Evolutionary conservation across 352 stramenopile species (phyloP), one percentile per base, ranked within the genome.

Genomic region (Albugo candida): DNA sequence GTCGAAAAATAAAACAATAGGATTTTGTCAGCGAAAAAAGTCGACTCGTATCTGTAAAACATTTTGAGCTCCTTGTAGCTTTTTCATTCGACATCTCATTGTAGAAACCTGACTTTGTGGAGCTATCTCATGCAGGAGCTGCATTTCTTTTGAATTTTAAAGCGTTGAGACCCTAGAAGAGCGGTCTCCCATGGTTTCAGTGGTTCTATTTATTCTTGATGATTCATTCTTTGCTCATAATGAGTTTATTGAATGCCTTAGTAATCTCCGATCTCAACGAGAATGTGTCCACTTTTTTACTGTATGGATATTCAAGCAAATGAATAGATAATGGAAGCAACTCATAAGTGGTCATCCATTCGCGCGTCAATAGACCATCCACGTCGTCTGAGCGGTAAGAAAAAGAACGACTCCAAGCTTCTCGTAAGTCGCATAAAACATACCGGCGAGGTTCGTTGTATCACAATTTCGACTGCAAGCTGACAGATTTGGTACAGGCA

Each of bases 301-400:
- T 12, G 13, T 10, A 36, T 38, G 17, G 18, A 19, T 54, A 16
- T 47, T 19, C 1, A 27, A 19, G 8, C 8, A 8, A 49, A 27
- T 6, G 14, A 35, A 2, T 49, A 79, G 66, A 61, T 82, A 42
- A 65, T 54, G 2, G 48, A 48, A 16, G 73, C 70, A 0, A 67
- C 70, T 1, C 68, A 66, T n/a, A 67, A 82, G 16, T 89, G 76
- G 76, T 74, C 76, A 10, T 83, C 74, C 0, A 64, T 89, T 48
- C 65, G 73, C 16, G 57, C 68, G 6, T 81, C 71, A 4, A 89
- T 89, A 73, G 76, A 73, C 2, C 65, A 63, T 21, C 70, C 71
- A 19, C 65, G 76, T 34, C 71, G 76, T 0, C 62, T 89, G 5
- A 89, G 76, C 27, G 53, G 52, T 67, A 82, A 41, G 73, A 89